phyloP scores from a whole-genome alignment of 371 early-diverging fungal species.

The Rhizopus arrhizus region DNA sequence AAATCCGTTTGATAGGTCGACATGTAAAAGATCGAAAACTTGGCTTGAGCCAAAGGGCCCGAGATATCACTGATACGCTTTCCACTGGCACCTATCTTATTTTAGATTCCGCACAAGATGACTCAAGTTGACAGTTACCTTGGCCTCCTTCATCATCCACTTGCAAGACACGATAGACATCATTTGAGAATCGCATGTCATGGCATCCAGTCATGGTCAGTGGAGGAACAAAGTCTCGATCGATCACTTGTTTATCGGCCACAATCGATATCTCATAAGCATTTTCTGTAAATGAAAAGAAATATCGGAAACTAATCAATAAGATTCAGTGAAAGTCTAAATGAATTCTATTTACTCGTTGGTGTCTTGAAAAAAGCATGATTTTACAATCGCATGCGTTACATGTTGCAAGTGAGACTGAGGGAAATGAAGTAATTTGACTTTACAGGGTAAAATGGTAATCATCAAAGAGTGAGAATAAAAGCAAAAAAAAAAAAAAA shows the following conservation, averaged over 20 bases:
- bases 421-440: slow-evolving; percentile 53
- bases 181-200: slow-evolving; percentile 51
- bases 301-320: slow-evolving; percentile 48
- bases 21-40: slow-evolving; percentile 71
- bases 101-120: not conserved
- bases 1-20: slow-evolving; percentile 78
- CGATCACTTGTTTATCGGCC: slow-evolving; percentile 59
- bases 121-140: slow-evolving; percentile 40
- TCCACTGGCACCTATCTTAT: slow-evolving; percentile 61
- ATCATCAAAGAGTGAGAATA: slow-evolving; percentile 33
- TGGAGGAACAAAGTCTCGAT: slow-evolving; percentile 53
- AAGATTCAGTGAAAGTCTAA: slow-evolving; percentile 1
- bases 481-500: slow-evolving; percentile 7
- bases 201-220: slow-evolving; percentile 41
- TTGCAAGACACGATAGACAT: slow-evolving; percentile 70
- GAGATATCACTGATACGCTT: slow-evolving; percentile 75
- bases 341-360: slow-evolving; percentile 29
- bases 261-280: slow-evolving; percentile 73
- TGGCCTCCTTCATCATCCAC: slow-evolving; percentile 72
- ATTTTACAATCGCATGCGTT: slow-evolving; percentile 69
- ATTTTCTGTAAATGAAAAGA: slow-evolving; percentile 78
- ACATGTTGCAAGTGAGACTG: slow-evolving; percentile 45
- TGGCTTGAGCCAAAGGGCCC: slow-evolving; percentile 66
- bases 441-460: slow-evolving; percentile 47
- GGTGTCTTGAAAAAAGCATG: slow-evolving; percentile 57